phyloP scores from a whole-genome alignment of 1,284 basidiomycete species.

The Meira nashicola region DNA sequence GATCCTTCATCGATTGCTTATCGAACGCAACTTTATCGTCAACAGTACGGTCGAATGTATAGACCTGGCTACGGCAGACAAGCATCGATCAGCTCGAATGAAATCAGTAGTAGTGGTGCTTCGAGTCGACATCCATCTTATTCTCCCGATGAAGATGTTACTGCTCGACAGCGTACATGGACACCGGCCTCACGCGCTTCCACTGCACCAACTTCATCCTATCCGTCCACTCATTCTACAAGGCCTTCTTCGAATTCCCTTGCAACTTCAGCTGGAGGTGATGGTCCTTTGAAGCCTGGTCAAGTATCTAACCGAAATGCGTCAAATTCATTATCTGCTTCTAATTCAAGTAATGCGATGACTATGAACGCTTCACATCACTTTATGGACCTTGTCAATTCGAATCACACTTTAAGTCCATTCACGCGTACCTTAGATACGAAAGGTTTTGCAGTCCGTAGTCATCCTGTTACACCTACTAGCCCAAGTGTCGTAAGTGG shows the following conservation, averaged over 20 bases:
- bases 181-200: conserved; percentile 5
- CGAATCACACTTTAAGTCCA: conserved; percentile 46
- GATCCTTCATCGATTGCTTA: conserved; percentile 11
- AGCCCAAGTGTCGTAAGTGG: neutral
- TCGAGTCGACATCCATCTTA: neutral
- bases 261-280: neutral
- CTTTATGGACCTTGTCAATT: conserved; percentile 41
- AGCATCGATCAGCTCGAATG: neutral
- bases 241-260: conserved; percentile 3
- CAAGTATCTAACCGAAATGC: neutral
- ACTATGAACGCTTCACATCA: conserved; percentile 36
- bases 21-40: conserved; percentile 15
- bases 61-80: conserved; percentile 11
- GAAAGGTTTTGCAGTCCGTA: conserved; percentile 36
- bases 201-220: conserved; percentile 11
- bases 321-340: neutral
- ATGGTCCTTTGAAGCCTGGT: neutral
- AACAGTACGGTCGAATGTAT: conserved; percentile 12
- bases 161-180: neutral
- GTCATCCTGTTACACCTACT: conserved; percentile 38
- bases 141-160: neutral
- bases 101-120: neutral
- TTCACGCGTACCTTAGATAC: conserved; percentile 44
- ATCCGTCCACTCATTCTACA: conserved; percentile 9
- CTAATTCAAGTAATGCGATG: conserved; percentile 6